Base-by-base conservation (phyloP, 768 basidiomycete species). In the Ephemerocybe angulata region DNA sequence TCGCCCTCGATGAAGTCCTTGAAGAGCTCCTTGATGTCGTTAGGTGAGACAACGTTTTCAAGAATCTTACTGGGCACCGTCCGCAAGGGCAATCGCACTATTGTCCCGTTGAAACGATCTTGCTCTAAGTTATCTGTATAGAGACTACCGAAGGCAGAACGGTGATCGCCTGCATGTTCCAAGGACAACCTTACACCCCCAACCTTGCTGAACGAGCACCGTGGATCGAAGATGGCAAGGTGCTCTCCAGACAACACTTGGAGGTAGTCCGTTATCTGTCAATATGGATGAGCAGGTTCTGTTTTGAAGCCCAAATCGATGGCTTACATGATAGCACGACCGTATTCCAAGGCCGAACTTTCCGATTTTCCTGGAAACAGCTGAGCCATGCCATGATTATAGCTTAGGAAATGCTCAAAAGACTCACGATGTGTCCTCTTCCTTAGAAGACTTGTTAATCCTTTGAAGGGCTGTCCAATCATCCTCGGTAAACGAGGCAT, bases 291-390 rank as follows among this genome's bases (percentile, higher is more conserved):
- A 41, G 38, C 38, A 44, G 13, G 30, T 40, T 41, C 7, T 44
- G 5, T 29, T 17, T n/a, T 24, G 22, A 17, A 8, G 33, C 17
- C n/a, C 19, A 35, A 5, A 13, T 4, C 19, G 30, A n/a, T 35
- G 30, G 19, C 70, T 25, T 61, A 80, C 78, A 61, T 82, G 79
- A 58, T 79, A 82, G n/a, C 72, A 71, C 0, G 77, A 74, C 17
- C 80, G 65, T 59, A 81, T 79, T 0, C 80, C 80, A 19, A 81
- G 68, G 0, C 79, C 80, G 57, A 75, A 81, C 59, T 80, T 82
- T 19, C 80, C 80, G 5, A 78, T 80, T 65, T 78, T 80, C 0
- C 79, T 80, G 60, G 17, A 48, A 1, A 56, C 54, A 28, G 22
- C 46, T 50, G 22, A 56, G 30, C n/a, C n/a, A n/a, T n/a, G n/a